Evolutionary conservation across 1,139 yeast species (phyloP).

Genomic region (Geotrichum candidum): DNA sequence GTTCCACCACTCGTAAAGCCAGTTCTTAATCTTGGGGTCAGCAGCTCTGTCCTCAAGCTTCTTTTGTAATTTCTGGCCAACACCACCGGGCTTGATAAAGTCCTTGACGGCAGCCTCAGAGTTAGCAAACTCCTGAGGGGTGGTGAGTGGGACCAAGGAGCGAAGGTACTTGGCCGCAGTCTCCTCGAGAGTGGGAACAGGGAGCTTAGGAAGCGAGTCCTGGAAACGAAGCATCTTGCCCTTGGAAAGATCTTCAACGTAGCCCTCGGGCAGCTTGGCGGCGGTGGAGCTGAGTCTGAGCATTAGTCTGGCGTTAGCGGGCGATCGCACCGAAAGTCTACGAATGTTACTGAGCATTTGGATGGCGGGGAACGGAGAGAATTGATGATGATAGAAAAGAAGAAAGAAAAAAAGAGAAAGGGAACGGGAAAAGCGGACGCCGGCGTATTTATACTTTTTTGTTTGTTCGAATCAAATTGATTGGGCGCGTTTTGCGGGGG

Average conservation of each 20-base stretch:
- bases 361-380: background rate
- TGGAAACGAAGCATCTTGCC: conserved; percentile 75
- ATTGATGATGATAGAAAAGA: background rate
- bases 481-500: conserved; percentile 2
- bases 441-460: background rate
- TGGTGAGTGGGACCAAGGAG: conserved; percentile 63
- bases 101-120: conserved; percentile 60
- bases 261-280: conserved; percentile 28
- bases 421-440: background rate
- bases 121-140: conserved; percentile 49
- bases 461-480: background rate
- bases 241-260: conserved; percentile 40
- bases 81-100: conserved; percentile 56
- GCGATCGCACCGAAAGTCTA: conserved; percentile 10
- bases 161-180: conserved; percentile 67
- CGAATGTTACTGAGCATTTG: conserved; percentile 14
- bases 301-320: conserved; percentile 7
- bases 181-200: conserved; percentile 75
- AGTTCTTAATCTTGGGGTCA: conserved; percentile 58
- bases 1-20: conserved; percentile 95
- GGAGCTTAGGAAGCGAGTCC: conserved; percentile 70
- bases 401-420: background rate
- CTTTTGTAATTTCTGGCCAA: conserved; percentile 62
- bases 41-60: conserved; percentile 56
- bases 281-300: conserved; percentile 32